Base-by-base conservation (phyloP, 352 stramenopile species). In the Globisporangium iwayamae region DNA sequence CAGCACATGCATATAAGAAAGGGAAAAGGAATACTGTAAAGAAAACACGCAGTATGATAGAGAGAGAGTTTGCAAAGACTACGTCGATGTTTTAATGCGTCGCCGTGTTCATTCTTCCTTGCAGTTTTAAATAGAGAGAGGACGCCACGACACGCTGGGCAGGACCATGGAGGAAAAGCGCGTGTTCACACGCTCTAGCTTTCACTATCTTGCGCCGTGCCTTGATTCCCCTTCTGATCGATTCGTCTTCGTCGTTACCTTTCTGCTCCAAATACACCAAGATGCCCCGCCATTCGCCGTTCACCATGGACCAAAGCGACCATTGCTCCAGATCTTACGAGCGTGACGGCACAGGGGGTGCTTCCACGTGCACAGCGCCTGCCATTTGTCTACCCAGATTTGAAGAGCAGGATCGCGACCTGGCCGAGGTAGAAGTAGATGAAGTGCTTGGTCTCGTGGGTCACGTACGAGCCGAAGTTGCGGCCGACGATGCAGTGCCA, bases 391-490 rank as follows among this genome's bases (percentile, higher is more conserved):
- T 68, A 91, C 10, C 85, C 85, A 30, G 82, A 98, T 91, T 97
- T 99, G 75, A 97, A 98, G 57, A 98, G 78, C 61, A 96, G 89
- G 62, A 98, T 93, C 36, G 90, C 93, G 56, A 96, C 89, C 67
- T 98, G 93, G 16, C 93, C 93, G 60, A 98, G 75, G 87, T 98
- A 98, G 67, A 98, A 97, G 83, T 98, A 98, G 73, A 97, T 97
- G 70, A 98, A 98, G 73, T 97, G 93, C 65, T 90, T 95, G 62
- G 90, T 94, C 76, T 98, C 91, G 70, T 98, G 91, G 57, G 93
- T 97, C 47, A 98, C 93, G 75, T 96, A 97, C 46, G 84, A 97
- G 45, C 93, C 92, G 65, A 98, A 98, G 74, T 98, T 98, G 69
- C 93, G 79, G 30, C 93, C 93, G 48, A 98, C 91, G 68, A 98